Percentiles rank a stretch among this genome's conserved stretches.
phyloP scores from a whole-genome alignment of 139 green algal species.

The Diplosphaera chodatii region DNA sequence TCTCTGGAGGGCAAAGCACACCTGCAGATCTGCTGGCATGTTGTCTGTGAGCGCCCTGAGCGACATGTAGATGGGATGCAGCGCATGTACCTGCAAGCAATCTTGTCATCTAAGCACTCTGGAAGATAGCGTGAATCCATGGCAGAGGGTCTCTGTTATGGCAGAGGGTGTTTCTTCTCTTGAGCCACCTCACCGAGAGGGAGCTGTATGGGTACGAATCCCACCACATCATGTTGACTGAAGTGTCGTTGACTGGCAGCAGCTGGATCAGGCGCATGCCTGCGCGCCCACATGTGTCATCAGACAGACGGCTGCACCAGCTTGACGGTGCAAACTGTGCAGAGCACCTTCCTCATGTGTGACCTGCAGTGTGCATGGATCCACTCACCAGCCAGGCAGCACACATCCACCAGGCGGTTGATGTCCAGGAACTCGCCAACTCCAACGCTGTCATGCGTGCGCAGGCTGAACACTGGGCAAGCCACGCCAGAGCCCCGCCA shows the following conservation, averaged over 20 bases:
- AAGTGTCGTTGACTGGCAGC: conserved; percentile 94
- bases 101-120: background rate
- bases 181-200: conserved; percentile 73
- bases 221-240: conserved; percentile 82
- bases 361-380: too few relatives aligned
- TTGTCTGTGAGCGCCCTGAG: conserved; percentile 34
- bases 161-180: too few relatives aligned
- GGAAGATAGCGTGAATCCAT: too few relatives aligned
- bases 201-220: conserved; percentile 95
- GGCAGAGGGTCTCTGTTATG: too few relatives aligned
- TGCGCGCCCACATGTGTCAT: conserved; percentile 9
- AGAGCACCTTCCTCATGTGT: too few relatives aligned
- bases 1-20: too few relatives aligned
- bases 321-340: too few relatives aligned
- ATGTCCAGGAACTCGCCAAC: conserved; percentile 91
- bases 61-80: conserved; percentile 88
- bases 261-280: conserved; percentile 80
- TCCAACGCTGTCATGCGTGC: conserved; percentile 64
- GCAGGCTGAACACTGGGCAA: conserved; percentile 85
- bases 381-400: conserved; percentile 19
- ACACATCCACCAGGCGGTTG: conserved; percentile 71
- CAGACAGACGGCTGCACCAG: background rate
- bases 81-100: conserved; percentile 66
- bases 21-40: conserved; percentile 2
- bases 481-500: conserved; percentile 88